Percentiles rank a stretch among this genome's conserved stretches.
Evolutionary conservation across 306 rosid species (phyloP).

Genomic region (Dalbergia cultrata): DNA sequence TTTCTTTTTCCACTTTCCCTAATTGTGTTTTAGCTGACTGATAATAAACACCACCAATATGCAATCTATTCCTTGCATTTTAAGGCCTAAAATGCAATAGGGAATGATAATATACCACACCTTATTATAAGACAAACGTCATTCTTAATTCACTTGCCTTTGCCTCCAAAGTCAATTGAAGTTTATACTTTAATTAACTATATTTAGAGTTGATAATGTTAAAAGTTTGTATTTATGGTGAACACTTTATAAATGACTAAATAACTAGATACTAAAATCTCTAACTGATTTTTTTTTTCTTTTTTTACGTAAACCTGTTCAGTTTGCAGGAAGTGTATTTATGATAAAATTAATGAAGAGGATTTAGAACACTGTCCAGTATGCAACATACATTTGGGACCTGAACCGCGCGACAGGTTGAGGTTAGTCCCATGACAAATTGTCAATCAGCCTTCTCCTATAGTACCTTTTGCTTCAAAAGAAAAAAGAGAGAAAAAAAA

Average conservation of each 20-base stretch:
- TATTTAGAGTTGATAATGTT: not conserved
- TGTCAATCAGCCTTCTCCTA: not conserved
- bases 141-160: not conserved
- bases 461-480: not conserved
- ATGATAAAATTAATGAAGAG: slow-evolving; percentile 65
- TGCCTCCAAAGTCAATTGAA: not conserved
- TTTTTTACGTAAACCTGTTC: slow-evolving; percentile 38
- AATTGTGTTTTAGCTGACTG: not conserved
- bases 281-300: slow-evolving; percentile 31
- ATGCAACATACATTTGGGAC: slow-evolving; percentile 73
- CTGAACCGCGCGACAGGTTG: slow-evolving; percentile 68
- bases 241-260: not conserved
- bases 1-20: not conserved
- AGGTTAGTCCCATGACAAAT: slow-evolving; percentile 58
- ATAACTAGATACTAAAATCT: slow-evolving; percentile 8
- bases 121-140: not conserved
- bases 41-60: too few relatives aligned
- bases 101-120: not conserved
- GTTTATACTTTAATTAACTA: not conserved
- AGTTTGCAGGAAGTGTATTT: slow-evolving; percentile 96
- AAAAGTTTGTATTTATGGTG: slow-evolving; percentile 2
- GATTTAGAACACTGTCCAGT: slow-evolving; percentile 76
- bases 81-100: not conserved
- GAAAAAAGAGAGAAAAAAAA: not conserved
- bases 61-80: not conserved